A percentile compares a stretch with the other conserved stretches of the same genome.
phyloP scores from a whole-genome alignment of 192 early-diverging fungal genomes.

The Coemansia sp. region DNA sequence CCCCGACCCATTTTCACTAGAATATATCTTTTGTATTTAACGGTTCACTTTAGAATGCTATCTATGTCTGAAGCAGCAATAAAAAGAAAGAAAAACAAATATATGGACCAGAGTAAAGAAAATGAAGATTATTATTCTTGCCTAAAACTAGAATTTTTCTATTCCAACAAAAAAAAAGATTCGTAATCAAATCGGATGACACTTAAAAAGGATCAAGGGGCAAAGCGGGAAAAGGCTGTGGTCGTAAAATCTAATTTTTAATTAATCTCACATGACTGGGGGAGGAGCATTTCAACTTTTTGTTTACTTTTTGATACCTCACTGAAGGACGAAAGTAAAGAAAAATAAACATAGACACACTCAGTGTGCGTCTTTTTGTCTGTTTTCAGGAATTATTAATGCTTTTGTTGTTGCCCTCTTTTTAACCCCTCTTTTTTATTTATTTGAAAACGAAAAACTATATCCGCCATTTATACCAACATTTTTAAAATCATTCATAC shows the following conservation, averaged over 20 bases:
- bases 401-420: background rate
- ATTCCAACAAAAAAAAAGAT: slow-evolving; percentile 1
- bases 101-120: background rate
- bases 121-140: background rate
- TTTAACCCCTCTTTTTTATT: background rate
- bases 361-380: too few species aligned
- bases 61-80: background rate
- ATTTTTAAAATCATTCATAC: background rate
- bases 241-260: background rate
- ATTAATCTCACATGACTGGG: background rate
- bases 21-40: background rate
- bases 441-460: background rate
- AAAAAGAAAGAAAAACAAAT: background rate
- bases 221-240: background rate
- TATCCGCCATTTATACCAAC: background rate
- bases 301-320: too few species aligned
- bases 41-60: background rate
- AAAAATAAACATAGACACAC: too few species aligned
- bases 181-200: slow-evolving; percentile 1
- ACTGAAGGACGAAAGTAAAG: too few species aligned
- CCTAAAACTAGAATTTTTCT: background rate
- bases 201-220: background rate
- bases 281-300: too few species aligned
- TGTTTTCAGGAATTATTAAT: background rate
- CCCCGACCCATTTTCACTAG: slow-evolving; percentile 13